Evolutionary conservation across 345 rosid genomes (phyloP).

Genomic region (Erodium maritimum): DNA sequence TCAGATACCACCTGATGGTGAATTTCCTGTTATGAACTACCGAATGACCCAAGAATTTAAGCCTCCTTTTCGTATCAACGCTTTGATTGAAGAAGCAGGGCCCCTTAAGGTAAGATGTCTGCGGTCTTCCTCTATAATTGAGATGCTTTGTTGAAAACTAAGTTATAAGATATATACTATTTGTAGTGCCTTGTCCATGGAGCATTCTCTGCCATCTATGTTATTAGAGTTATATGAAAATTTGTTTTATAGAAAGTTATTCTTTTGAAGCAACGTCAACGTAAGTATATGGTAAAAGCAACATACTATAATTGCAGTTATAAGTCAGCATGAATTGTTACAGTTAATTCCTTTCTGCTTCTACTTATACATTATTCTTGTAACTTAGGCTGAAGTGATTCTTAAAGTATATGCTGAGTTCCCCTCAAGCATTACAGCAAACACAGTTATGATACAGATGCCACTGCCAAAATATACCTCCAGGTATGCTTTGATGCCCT

Average conservation of each 20-base stretch:
- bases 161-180: neutral
- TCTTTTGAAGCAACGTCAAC: neutral
- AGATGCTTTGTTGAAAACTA: neutral
- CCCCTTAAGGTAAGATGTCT: conserved; percentile 49
- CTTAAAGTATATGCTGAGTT: conserved; percentile 79
- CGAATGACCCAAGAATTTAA: conserved; percentile 98
- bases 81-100: conserved; percentile 95
- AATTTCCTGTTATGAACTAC: conserved; percentile 98
- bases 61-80: conserved; percentile 90
- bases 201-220: neutral
- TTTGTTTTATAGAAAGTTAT: neutral
- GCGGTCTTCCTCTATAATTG: neutral
- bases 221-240: neutral
- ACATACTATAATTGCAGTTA: too few relatives aligned
- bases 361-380: conserved; percentile 1
- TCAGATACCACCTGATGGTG: conserved; percentile 98
- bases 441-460: conserved; percentile 76
- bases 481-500: conserved; percentile 35
- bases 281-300: neutral
- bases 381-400: conserved; percentile 79
- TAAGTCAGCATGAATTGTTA: neutral
- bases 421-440: conserved; percentile 67
- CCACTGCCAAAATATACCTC: conserved; percentile 83
- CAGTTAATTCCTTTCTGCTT: neutral
- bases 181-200: neutral